phyloP scores from a whole-genome alignment of 2,329 filamentous ascomycete species.

The Fusarium staphyleae region DNA sequence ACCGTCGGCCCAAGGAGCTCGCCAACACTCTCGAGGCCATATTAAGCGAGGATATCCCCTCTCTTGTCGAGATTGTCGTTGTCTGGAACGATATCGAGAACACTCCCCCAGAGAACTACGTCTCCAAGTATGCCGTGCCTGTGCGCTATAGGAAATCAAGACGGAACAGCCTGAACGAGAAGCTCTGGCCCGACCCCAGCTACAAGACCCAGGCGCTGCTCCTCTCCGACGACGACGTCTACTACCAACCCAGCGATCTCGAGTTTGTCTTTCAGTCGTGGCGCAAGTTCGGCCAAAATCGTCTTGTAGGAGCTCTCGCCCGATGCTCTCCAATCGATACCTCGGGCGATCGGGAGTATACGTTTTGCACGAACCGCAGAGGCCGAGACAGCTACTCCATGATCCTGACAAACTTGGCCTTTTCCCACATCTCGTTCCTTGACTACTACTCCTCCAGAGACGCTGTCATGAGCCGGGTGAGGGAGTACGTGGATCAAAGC shows the following conservation, averaged over 20 bases:
- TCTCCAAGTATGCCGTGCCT: conserved; percentile 42
- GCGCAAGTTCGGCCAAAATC: conserved; percentile 48
- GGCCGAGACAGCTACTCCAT: conserved; percentile 45
- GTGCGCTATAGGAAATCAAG: conserved; percentile 47
- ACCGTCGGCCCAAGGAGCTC: conserved; percentile 47
- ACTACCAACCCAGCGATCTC: conserved; percentile 48
- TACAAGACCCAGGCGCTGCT: conserved; percentile 51
- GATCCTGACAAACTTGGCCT: conserved; percentile 49
- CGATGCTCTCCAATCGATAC: conserved; percentile 44
- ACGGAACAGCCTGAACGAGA: conserved; percentile 49
- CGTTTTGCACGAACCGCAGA: conserved; percentile 41
- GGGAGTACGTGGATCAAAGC: conserved; percentile 48
- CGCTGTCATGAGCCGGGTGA: conserved; percentile 42
- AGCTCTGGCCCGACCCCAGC: conserved; percentile 47
- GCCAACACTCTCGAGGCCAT: conserved; percentile 42
- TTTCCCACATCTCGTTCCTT: conserved; percentile 49
- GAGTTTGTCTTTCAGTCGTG: conserved; percentile 52
- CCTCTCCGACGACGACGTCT: conserved; percentile 51
- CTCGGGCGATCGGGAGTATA: conserved; percentile 43
- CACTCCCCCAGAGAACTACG: conserved; percentile 40
- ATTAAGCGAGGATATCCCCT: conserved; percentile 44
- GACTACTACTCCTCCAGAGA: conserved; percentile 50
- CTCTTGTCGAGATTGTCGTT: conserved; percentile 48
- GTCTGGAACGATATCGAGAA: conserved; percentile 49
- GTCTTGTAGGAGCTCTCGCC: conserved; percentile 47